Evolutionary conservation across 2,329 filamentous ascomycete genomes (phyloP), one percentile per base, ranked within the genome.

Genomic region (Ramularia collo-cygni): DNA sequence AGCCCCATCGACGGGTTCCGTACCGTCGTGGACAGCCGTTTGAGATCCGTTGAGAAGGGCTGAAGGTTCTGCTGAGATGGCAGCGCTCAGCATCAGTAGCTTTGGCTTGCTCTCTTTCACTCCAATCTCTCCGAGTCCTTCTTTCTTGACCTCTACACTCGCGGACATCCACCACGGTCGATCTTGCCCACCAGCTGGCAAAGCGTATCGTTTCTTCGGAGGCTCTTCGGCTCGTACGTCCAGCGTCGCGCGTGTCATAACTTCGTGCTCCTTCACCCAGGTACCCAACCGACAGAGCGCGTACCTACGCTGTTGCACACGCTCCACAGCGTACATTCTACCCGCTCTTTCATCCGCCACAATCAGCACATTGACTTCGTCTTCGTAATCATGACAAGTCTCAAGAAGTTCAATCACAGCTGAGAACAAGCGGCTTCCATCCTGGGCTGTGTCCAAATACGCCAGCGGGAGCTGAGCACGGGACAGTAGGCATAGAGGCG

Each of bases 271-370:
- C 45, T 79, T 74, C 15, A 84, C 70, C 81, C 82, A 85, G 14
- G 67, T 61, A 2, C 77, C 81, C 30, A 92, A 65, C 52, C 75
- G 79, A 60, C 81, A 88, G 17, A 86, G 58, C 8, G 76, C 75
- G 58, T 85, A 89, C 3, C 82, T 66, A 1, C 73, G 72, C 33
- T 65, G 61, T 12, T 70, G 66, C 26, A 84, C 76, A 16, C 76
- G 71, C 64, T 89, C 84, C n/a, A 85, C 64, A 9, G 73, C 80
- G 56, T 77, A 83, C 0, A 76, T 47, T 26, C 66, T 67, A 40
- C 69, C 67, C 44, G 69, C 72, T 17, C 70, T 65, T 30, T 81
- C 75, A 31, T 75, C 69, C 42, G 76, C 69, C 18, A 77, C 79
- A 43, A 86, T 67, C 8, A 86, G 69, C 12, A 85, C 65, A 42